These are phyloP conservation scores for Acanthamoeba triangularis DNA, from an alignment of 208 protist species.

Conservation along the genomic window DNA sequence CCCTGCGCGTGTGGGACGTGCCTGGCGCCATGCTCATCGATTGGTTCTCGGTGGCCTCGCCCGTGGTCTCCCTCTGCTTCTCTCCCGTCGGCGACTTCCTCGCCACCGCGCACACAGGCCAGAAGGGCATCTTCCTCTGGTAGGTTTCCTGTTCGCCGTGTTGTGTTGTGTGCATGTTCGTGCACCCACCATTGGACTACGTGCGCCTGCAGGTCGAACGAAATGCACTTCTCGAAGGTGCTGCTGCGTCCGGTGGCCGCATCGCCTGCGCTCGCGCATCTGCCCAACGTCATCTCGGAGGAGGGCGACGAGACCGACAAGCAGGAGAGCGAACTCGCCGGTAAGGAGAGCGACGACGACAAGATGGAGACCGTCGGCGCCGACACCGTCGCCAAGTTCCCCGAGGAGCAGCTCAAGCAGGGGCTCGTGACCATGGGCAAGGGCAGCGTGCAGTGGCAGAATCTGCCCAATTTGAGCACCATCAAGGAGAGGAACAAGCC, in stretches of 20 bases:
- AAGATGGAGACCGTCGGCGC: not conserved
- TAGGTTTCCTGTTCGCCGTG: not conserved
- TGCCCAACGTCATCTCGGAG: constrained; percentile 75
- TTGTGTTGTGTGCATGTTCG: too few relatives aligned
- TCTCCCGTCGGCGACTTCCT: constrained; percentile 84
- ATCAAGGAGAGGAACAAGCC: constrained; percentile 89
- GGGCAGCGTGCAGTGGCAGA: constrained; percentile 45
- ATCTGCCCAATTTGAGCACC: constrained; percentile 74
- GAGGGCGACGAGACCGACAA: constrained; percentile 53
- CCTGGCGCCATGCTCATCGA: constrained; percentile 82
- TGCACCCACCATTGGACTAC: too few relatives aligned
- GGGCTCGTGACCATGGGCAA: constrained; percentile 43
- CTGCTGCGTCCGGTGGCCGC: constrained; percentile 6
- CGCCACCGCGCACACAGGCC: constrained; percentile 76
- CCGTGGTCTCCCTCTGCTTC: constrained; percentile 80
- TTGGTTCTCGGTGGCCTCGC: constrained; percentile 80
- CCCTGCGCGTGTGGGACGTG: constrained; percentile 86
- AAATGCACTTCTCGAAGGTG: constrained; percentile 81
- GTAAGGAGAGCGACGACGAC: constrained; percentile 24
- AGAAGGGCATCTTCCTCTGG: constrained; percentile 81
- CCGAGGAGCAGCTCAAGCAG: constrained; percentile 18
- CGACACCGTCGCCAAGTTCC: not conserved
- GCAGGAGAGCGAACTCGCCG: not conserved
- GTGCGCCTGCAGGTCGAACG: constrained; percentile 79
- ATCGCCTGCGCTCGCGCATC: not conserved